These are phyloP conservation scores for Erythrophleum fordii DNA, from an alignment of 306 rosid species.

Conservation along the genomic window DNA sequence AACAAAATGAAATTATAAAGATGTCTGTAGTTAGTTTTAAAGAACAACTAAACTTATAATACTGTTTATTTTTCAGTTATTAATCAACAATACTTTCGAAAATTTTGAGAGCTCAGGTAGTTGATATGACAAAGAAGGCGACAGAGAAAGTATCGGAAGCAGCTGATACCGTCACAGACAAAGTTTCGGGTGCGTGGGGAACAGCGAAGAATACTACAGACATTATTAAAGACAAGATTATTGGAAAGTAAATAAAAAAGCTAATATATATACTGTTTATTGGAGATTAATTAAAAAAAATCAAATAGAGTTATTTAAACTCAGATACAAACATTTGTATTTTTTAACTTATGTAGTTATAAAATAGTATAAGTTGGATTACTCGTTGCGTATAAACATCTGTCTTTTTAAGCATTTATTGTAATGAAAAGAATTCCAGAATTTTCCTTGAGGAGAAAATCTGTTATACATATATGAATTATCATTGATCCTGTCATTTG, in stretches of 20 bases:
- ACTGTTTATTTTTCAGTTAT: background rate
- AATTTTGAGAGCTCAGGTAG: constrained; percentile 30
- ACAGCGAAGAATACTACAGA: constrained; percentile 51
- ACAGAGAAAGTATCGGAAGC: constrained; percentile 51
- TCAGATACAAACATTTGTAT: no score
- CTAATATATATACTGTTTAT: no score
- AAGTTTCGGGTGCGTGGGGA: constrained; percentile 48
- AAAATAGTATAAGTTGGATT: no score
- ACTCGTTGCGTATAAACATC: no score
- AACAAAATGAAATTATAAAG: background rate
- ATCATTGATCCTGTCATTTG: no score
- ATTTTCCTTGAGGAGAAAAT: no score
- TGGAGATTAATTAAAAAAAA: no score
- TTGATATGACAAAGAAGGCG: constrained; percentile 47
- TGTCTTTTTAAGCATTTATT: no score
- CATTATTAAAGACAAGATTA: constrained; percentile 49
- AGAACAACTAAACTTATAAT: background rate
- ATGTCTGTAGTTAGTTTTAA: background rate
- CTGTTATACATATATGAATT: no score
- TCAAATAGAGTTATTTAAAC: no score
- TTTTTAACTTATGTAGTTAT: no score
- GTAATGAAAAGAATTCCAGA: no score
- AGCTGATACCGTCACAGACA: constrained; percentile 44
- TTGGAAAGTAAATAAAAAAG: background rate
- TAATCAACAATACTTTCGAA: background rate